phyloP scores from a whole-genome alignment of 2,329 filamentous ascomycete species.

The Aspergillus felis region DNA sequence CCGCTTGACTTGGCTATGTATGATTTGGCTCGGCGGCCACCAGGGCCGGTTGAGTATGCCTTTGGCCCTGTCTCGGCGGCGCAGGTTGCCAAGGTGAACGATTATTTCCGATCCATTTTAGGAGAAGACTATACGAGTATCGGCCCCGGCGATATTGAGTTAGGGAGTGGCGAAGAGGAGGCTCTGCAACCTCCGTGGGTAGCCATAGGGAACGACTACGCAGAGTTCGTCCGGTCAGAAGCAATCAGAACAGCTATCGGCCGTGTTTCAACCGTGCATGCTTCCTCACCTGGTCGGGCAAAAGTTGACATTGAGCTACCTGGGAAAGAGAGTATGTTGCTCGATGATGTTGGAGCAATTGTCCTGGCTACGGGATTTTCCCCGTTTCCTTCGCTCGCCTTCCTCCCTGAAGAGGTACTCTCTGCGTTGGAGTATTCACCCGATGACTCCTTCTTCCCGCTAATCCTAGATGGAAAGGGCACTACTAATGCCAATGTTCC shows the following conservation, averaged over 20 bases:
- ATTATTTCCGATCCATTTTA: slow-evolving; percentile 41
- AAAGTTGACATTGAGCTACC: slow-evolving; percentile 35
- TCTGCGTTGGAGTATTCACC: slow-evolving; percentile 56
- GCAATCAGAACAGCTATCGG: slow-evolving; percentile 53
- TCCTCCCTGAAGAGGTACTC: slow-evolving; percentile 57
- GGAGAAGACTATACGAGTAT: slow-evolving; percentile 44
- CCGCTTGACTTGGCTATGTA: slow-evolving; percentile 71
- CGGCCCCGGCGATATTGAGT: slow-evolving; percentile 31
- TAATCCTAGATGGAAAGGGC: slow-evolving; percentile 65
- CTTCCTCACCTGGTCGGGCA: slow-evolving; percentile 1
- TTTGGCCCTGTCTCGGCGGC: slow-evolving; percentile 63
- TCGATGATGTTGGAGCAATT: slow-evolving; percentile 61
- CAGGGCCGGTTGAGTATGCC: slow-evolving; percentile 55
- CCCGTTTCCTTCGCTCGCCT: slow-evolving; percentile 60
- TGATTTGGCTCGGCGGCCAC: slow-evolving; percentile 61
- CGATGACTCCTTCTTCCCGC: slow-evolving; percentile 52
- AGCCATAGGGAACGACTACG: slow-evolving; percentile 67
- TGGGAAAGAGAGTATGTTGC: slow-evolving; percentile 34
- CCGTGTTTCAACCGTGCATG: slow-evolving; percentile 17
- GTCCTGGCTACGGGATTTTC: slow-evolving; percentile 75
- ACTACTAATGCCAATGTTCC: slow-evolving; percentile 59
- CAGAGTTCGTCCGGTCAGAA: slow-evolving; percentile 67
- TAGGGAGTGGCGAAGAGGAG: slow-evolving; percentile 34
- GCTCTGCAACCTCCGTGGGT: slow-evolving; percentile 59
- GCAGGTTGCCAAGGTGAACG: slow-evolving; percentile 53